phyloP scores from a whole-genome alignment of 257 asterid species.

The Buddleja alternifolia region DNA sequence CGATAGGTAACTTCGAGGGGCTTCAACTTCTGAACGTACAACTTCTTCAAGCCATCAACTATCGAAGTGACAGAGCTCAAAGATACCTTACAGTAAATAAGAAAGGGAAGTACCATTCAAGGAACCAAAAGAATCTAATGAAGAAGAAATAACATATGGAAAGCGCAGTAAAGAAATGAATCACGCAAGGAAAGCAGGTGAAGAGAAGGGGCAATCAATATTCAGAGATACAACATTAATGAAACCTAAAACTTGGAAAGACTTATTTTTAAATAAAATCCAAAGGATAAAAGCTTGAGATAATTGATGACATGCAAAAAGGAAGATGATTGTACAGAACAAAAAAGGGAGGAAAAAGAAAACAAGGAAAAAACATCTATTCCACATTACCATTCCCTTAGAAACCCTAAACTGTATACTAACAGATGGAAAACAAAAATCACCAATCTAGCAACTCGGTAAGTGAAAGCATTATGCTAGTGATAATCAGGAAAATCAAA shows the following conservation, averaged over 20 bases:
- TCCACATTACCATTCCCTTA: neutral
- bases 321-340: neutral
- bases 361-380: neutral
- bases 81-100: constrained; percentile 55
- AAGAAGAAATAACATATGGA: constrained; percentile 13
- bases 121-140: constrained; percentile 16
- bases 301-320: constrained; percentile 3
- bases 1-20: constrained; percentile 80
- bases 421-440: neutral
- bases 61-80: constrained; percentile 84
- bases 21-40: constrained; percentile 86
- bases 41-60: constrained; percentile 88
- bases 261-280: constrained; percentile 12
- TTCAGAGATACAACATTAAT: constrained; percentile 1
- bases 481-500: neutral
- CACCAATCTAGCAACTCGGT: neutral
- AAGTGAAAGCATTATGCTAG: constrained; percentile 1
- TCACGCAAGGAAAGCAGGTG: neutral
- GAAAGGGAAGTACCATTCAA: constrained; percentile 26
- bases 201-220: neutral
- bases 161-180: neutral
- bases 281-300: constrained; percentile 13
- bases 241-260: constrained; percentile 10
- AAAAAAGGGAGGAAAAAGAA: neutral
- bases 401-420: neutral